A percentile compares a stretch with the other conserved stretches of the same genome.
Evolutionary conservation across 1,139 yeast genomes (phyloP).

Genomic region (Hyphopichia burtonii): DNA sequence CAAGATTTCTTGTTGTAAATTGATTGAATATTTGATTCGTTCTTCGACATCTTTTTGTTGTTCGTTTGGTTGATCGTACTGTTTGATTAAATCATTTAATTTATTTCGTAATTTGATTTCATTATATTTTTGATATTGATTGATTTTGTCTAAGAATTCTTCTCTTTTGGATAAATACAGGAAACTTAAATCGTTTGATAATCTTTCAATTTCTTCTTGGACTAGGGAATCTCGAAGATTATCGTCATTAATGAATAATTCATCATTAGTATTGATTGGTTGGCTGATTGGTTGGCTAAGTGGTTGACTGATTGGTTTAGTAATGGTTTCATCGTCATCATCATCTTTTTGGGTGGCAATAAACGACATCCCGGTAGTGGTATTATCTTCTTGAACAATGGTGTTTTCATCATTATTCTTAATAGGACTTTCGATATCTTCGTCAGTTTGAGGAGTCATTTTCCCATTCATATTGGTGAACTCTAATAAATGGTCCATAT

Average conservation of each 20-base stretch:
- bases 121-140: neutral
- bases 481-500: constrained; percentile 36
- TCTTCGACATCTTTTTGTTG: constrained; percentile 5
- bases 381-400: neutral
- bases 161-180: constrained; percentile 36
- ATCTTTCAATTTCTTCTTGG: constrained; percentile 44
- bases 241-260: constrained; percentile 14
- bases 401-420: constrained; percentile 1
- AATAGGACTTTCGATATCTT: constrained; percentile 4
- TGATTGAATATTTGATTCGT: constrained; percentile 16
- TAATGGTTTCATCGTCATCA: neutral
- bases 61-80: neutral
- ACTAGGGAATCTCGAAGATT: constrained; percentile 30
- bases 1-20: constrained; percentile 23
- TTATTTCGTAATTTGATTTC: neutral
- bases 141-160: constrained; percentile 19
- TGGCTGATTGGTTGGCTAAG: neutral
- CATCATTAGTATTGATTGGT: neutral
- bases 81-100: neutral
- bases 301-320: neutral
- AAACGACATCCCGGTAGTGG: neutral
- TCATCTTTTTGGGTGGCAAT: constrained; percentile 3
- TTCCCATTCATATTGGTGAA: neutral
- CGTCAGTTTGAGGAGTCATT: constrained; percentile 8
- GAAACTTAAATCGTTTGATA: constrained; percentile 40